Base-by-base conservation (phyloP, 805 yeast species). In the Wickerhamiella kurtzmanii region DNA sequence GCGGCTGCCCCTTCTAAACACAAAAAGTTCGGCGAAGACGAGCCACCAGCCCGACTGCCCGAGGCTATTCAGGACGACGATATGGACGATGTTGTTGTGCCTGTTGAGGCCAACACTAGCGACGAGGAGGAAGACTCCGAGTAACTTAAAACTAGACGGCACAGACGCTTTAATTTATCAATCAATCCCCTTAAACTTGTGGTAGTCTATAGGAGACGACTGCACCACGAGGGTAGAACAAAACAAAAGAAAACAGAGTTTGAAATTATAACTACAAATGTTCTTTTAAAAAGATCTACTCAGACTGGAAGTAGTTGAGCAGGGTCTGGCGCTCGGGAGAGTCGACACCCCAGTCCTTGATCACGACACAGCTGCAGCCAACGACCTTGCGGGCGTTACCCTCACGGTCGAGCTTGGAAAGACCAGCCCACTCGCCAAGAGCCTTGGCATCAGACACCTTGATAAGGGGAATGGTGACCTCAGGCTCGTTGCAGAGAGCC, bases 341-440 rank as follows among this genome's bases (percentile, higher is more conserved):
- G 75, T 87, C 95, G 69, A 86, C 95, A 86, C 99, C 99, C 97
- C 97, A 92, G 94, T 87, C 82, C 81, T 84, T 88, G 80, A 92
- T 85, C 65, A 92, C 98, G 69, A 89, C 96, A 75, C 95, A 89
- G 65, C 97, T 88, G 74, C 96, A 94, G 76, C 98, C 98, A 71
- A 92, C 98, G 66, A 92, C 97, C 86, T 92, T 92, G 80, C 96
- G 87, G 76, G 97, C 96, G 79, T 89, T 87, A 77, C 98, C 99
- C 67, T 92, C 97, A 77, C 96, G 86, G 94, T 92, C 97, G 67
- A 89, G 81, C 76, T 87, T 86, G 79, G 96, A 92, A 64, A 92
- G 79, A 83, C 98, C 98, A 68, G 97, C 97, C 98, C 98, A 92
- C 80, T 92, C 97, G 80, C 99, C 99, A 70, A 92, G 81, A 78